These are phyloP conservation scores for Vitis hybrid DNA, from an alignment of 177 flowering plant genomes.

Conservation along the genomic window DNA sequence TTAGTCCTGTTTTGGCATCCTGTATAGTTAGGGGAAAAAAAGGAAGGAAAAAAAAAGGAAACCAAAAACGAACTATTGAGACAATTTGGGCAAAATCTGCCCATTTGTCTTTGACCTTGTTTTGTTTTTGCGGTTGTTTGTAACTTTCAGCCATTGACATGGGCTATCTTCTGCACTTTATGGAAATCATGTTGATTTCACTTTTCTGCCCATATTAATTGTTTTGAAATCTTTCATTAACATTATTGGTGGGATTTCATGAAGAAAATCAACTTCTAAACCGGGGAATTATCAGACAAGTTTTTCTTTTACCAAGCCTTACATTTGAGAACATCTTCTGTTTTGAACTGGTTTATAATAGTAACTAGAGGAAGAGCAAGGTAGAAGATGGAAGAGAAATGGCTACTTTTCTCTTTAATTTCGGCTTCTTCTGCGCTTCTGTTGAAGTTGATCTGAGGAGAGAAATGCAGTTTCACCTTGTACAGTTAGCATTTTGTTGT, in stretches of 20 bases:
- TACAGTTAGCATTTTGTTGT: too few relatives aligned
- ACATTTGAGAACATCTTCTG: neutral
- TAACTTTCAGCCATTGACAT: slow-evolving; percentile 9
- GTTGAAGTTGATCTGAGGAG: too few relatives aligned
- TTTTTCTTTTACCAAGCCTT: neutral
- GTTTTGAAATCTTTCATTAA: neutral
- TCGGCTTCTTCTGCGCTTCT: too few relatives aligned
- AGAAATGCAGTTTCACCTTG: too few relatives aligned
- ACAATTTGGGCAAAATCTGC: neutral
- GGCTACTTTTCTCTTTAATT: too few relatives aligned
- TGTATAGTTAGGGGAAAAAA: slow-evolving; percentile 5
- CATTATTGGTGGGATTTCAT: neutral
- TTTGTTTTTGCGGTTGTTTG: neutral
- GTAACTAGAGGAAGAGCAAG: too few relatives aligned
- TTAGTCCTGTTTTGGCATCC: slow-evolving; percentile 1
- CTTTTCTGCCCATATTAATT: neutral
- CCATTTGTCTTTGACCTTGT: neutral
- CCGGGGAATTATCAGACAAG: too few relatives aligned
- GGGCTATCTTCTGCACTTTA: neutral
- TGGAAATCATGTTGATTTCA: slow-evolving; percentile 1
- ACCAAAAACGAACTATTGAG: neutral
- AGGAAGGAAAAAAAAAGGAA: slow-evolving; percentile 2
- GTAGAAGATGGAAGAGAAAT: too few relatives aligned
- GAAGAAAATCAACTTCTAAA: neutral
- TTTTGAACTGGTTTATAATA: too few relatives aligned